Evolutionary conservation across 345 rosid genomes (phyloP).

Genomic region (Rhodomyrtus tomentosa): DNA sequence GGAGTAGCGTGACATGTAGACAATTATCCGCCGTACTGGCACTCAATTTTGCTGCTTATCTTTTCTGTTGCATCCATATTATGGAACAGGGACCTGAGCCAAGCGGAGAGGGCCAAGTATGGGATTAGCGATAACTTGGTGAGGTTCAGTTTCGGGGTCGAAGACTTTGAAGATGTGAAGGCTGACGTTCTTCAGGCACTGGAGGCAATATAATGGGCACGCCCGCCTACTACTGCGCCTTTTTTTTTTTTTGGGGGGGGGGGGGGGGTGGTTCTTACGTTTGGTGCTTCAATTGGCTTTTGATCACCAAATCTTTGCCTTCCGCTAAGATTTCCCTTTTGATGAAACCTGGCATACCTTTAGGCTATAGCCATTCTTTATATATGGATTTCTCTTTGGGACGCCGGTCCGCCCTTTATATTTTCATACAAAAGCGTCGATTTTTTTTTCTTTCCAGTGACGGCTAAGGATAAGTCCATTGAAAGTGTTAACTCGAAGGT

Average conservation of each 20-base stretch:
- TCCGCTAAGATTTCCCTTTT: background rate
- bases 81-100: slow-evolving; percentile 71
- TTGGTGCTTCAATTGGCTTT: slow-evolving; percentile 7
- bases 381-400: background rate
- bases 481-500: too few species aligned
- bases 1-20: background rate
- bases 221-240: background rate
- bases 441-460: background rate
- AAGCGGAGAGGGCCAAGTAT: slow-evolving; percentile 54
- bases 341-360: background rate
- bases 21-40: background rate
- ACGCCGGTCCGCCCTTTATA: background rate
- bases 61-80: background rate
- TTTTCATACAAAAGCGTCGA: background rate
- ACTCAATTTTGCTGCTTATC: background rate
- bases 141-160: slow-evolving; percentile 91
- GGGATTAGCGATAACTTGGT: slow-evolving; percentile 90
- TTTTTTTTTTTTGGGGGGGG: too few species aligned
- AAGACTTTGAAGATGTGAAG: slow-evolving; percentile 85
- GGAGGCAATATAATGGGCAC: slow-evolving; percentile 30
- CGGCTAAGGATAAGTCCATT: background rate
- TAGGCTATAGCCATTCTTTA: background rate
- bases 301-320: background rate
- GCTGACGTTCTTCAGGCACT: slow-evolving; percentile 87
- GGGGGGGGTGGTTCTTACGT: background rate